Base-by-base conservation (phyloP, 192 early-diverging fungal species). In the Gigaspora rosea region DNA sequence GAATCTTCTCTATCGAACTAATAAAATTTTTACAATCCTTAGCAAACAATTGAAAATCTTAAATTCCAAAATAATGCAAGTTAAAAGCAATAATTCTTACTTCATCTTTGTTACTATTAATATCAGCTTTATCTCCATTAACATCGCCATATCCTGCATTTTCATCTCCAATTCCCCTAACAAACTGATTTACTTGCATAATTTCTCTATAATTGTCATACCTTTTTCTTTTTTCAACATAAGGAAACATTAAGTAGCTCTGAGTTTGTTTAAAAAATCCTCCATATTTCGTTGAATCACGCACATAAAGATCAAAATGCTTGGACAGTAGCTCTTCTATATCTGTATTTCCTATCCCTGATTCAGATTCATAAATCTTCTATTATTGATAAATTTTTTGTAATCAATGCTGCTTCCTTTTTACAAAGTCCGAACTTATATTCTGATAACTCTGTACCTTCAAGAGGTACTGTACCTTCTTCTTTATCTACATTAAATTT, bases 171-270 rank as follows among this genome's bases (percentile, higher is more conserved):
- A 78, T 79, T 80, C 10, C 10, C 33, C 13, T 52, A 77, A 27
- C 57, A 12, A 84, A 92, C 47, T 86, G 80, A 48, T 88, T 85
- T 8, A 89, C 83, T 78, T 93, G 90, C 78, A 94, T 90, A 50
- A 91, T 88, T 82, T 97, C 91, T 59, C 94, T 92, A 86, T 98
- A 99, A 76, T 98, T 96, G 78, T 99, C 97, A 78, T 93, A 90
- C 79, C 90, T 90, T 62, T 92, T 92, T 71, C 91, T 86, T 59
- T 88, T 86, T 71, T 98, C 97, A 11, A 86, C 82, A 68, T 90
- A 93, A 0, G 97, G 97, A 78, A 95, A 99, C 96, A 90, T 92
- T 69, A 88, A 91, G 82, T 88, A 91, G 83, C 89, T 95, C 80
- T 92, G 94, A 20, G 87, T 86, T 76, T 95, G 91, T 64, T 92